A percentile compares a stretch with the other conserved stretches of the same genome.
Evolutionary conservation across 768 basidiomycete genomes (phyloP).

Genomic region (Fistulinella prunicolor): DNA sequence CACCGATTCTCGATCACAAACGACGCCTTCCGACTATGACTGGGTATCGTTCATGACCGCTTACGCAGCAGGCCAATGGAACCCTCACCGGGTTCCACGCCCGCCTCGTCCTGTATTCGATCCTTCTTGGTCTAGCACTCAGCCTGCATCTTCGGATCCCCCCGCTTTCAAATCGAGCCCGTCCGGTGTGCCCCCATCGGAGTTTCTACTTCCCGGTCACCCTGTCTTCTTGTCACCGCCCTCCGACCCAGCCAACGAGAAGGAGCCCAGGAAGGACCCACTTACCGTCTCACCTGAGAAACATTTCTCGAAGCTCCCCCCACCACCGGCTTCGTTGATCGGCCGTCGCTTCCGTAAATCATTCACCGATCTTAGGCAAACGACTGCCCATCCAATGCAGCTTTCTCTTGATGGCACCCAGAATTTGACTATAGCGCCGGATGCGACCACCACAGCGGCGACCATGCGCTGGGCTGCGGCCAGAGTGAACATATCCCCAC

Average conservation of each 20-base stretch:
- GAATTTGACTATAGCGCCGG: conserved; percentile 38
- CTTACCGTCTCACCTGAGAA: conserved; percentile 27
- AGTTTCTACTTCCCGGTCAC: conserved; percentile 8
- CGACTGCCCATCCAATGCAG: conserved; percentile 25
- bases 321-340: conserved; percentile 25
- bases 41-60: conserved; percentile 78
- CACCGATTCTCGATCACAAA: conserved; percentile 19
- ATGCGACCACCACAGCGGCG: conserved; percentile 68
- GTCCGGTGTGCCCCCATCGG: conserved; percentile 7
- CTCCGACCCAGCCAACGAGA: conserved; percentile 15
- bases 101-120: conserved; percentile 42
- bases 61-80: conserved; percentile 77
- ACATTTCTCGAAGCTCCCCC: conserved; percentile 24
- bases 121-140: conserved; percentile 16
- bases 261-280: conserved; percentile 14
- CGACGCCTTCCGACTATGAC: conserved; percentile 42
- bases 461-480: conserved; percentile 86
- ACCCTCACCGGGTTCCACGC: conserved; percentile 67
- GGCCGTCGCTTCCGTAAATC: conserved; percentile 46
- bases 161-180: conserved; percentile 8
- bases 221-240: conserved; percentile 8
- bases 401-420: conserved; percentile 30
- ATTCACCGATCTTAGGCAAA: conserved; percentile 42
- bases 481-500: conserved; percentile 77
- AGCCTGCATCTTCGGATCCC: conserved; percentile 7